These are phyloP conservation scores for Amylostereum chailletii DNA, from an alignment of 1,284 basidiomycete genomes.

Conservation along the genomic window DNA sequence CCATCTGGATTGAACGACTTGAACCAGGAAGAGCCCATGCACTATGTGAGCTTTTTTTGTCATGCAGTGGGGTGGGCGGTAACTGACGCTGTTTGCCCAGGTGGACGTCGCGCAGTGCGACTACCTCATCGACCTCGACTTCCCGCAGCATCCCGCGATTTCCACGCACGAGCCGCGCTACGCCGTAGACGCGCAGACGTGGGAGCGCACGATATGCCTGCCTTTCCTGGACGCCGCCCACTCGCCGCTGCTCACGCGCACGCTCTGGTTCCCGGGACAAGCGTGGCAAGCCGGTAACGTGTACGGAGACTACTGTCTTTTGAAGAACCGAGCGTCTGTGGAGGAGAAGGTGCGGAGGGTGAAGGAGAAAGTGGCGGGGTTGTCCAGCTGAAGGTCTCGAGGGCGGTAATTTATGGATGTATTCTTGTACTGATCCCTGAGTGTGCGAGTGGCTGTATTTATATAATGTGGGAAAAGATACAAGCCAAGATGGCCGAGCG, in stretches of 20 bases:
- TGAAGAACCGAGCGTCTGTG: conserved; percentile 42
- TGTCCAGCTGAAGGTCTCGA: too few relatives aligned
- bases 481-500: conserved; percentile 83
- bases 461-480: too few relatives aligned
- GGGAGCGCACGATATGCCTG: conserved; percentile 71
- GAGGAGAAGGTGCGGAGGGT: conserved; percentile 29
- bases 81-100: conserved; percentile 29
- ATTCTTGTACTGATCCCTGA: too few relatives aligned
- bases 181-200: conserved; percentile 47
- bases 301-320: conserved; percentile 66
- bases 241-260: conserved; percentile 63
- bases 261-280: conserved; percentile 69
- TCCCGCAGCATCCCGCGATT: conserved; percentile 52
- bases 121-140: conserved; percentile 83
- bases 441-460: too few relatives aligned
- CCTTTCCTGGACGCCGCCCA: conserved; percentile 78
- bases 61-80: conserved; percentile 1
- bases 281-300: conserved; percentile 56
- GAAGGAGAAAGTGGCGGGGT: conserved; percentile 1
- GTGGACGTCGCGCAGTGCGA: conserved; percentile 68
- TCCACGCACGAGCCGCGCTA: conserved; percentile 74
- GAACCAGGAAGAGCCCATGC: conserved; percentile 72
- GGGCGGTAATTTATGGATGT: too few relatives aligned
- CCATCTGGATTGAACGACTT: conserved; percentile 79
- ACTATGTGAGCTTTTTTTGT: conserved; percentile 59